These are phyloP conservation scores for Globisporangium takayamanum DNA, from an alignment of 352 stramenopile species.

Conservation along the genomic window DNA sequence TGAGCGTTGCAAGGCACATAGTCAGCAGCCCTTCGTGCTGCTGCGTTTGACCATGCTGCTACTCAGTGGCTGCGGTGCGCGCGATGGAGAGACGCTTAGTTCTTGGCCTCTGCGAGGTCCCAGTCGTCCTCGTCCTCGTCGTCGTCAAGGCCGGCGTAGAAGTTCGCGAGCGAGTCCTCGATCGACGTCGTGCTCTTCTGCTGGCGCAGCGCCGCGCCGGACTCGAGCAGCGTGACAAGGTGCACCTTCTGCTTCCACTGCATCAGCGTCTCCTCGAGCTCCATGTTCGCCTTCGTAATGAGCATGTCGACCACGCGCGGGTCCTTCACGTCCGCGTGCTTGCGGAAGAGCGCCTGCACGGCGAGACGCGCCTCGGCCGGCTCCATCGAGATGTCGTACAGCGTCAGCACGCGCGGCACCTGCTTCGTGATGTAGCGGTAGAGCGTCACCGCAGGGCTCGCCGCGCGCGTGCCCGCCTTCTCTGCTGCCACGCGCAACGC, in stretches of 20 bases:
- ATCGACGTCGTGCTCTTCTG: constrained; percentile 35
- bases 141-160: constrained; percentile 65
- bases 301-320: constrained; percentile 92
- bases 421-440: constrained; percentile 89
- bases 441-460: constrained; percentile 75
- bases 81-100: constrained; percentile 9
- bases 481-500: constrained; percentile 69
- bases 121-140: constrained; percentile 59
- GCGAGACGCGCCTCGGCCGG: constrained; percentile 78
- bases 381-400: constrained; percentile 97
- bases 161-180: constrained; percentile 72
- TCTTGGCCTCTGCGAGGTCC: constrained; percentile 22
- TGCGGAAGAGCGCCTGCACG: constrained; percentile 92
- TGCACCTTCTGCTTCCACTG: constrained; percentile 98
- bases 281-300: constrained; percentile 97
- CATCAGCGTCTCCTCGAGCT: constrained; percentile 96
- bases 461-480: constrained; percentile 47
- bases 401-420: constrained; percentile 94
- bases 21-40: background rate
- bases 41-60: background rate
- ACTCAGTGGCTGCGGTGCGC: constrained; percentile 1
- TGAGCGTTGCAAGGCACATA: no score
- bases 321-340: constrained; percentile 94
- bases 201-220: constrained; percentile 46
- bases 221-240: constrained; percentile 82